Conservation (phyloP, 2,329 filamentous ascomycete genomes). For the Fusarium phyllophilum region DNA sequence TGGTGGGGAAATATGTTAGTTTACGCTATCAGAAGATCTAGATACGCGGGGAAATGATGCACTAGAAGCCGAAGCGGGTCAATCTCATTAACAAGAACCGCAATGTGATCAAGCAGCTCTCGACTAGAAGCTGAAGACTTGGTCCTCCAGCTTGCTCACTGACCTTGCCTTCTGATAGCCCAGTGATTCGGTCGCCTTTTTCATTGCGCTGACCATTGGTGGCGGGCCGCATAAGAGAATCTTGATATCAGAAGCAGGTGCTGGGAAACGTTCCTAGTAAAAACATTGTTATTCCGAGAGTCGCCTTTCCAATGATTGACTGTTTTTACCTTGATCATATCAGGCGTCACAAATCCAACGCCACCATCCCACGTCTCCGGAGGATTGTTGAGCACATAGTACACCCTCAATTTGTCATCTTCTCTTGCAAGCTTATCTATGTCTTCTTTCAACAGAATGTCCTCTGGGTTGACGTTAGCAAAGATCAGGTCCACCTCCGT, state of each 20-base stretch:
- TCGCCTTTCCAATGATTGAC: not conserved
- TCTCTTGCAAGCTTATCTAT: not conserved
- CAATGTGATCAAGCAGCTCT: not conserved
- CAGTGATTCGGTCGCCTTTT: not conserved
- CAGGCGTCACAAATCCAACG: not conserved
- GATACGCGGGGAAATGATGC: slow-evolving; percentile 20
- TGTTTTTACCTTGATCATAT: not conserved
- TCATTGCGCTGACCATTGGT: not conserved
- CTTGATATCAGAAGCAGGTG: not conserved
- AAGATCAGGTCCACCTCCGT: not conserved
- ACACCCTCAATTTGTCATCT: not conserved
- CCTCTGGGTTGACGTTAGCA: not conserved
- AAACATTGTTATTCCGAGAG: not conserved
- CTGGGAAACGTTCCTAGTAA: not conserved
- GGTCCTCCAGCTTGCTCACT: not conserved
- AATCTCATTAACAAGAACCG: not conserved
- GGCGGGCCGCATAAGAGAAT: not conserved
- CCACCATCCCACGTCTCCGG: not conserved
- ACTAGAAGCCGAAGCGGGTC: slow-evolving; percentile 26
- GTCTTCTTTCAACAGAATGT: not conserved
- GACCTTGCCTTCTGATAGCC: not conserved
- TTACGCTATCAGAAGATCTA: slow-evolving; percentile 19
- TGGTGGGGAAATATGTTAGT: too few relatives aligned
- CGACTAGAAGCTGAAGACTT: not conserved
- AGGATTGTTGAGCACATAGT: not conserved